Conservation (phyloP, 441 rosid species). For the Gossypium davidsonii region DNA sequence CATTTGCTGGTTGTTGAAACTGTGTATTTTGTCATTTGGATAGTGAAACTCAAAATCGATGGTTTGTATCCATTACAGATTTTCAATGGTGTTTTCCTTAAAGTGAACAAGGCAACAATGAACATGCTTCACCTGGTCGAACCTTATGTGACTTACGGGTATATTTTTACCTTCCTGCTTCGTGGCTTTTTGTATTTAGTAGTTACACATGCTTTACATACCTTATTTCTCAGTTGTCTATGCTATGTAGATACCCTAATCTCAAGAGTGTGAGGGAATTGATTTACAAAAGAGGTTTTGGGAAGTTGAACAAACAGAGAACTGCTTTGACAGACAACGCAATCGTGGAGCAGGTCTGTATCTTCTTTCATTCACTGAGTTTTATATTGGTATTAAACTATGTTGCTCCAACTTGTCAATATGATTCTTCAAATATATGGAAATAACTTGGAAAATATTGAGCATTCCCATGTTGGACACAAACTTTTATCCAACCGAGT, state of each 20-base stretch:
- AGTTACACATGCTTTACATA: not conserved
- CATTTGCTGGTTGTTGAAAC: not conserved
- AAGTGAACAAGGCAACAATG: conserved; percentile 76
- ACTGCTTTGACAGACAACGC: not conserved
- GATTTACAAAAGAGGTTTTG: conserved; percentile 2
- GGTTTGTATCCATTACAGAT: conserved; percentile 28
- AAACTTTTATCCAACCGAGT: not conserved
- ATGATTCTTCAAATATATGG: not conserved
- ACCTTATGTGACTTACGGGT: conserved; percentile 82
- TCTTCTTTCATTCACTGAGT: not conserved
- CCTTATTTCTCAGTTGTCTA: not conserved
- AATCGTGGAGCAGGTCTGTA: not conserved
- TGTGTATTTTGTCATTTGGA: not conserved
- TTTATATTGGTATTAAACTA: not conserved
- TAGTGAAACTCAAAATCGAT: not conserved
- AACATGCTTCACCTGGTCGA: conserved; percentile 81
- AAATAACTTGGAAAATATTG: not conserved
- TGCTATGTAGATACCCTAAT: conserved; percentile 30
- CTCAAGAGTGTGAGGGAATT: conserved; percentile 2
- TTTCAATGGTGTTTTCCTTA: conserved; percentile 73
- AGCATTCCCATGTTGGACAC: not conserved
- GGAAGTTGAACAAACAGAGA: conserved; percentile 3
- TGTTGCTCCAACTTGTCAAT: too few species aligned
- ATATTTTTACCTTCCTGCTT: not conserved
- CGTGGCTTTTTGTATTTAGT: too few species aligned